Percentiles rank a stretch among this genome's conserved stretches.
These are phyloP conservation scores for Huntiella omanensis DNA, from an alignment of 2,329 filamentous ascomycete genomes.

Conservation along the genomic window DNA sequence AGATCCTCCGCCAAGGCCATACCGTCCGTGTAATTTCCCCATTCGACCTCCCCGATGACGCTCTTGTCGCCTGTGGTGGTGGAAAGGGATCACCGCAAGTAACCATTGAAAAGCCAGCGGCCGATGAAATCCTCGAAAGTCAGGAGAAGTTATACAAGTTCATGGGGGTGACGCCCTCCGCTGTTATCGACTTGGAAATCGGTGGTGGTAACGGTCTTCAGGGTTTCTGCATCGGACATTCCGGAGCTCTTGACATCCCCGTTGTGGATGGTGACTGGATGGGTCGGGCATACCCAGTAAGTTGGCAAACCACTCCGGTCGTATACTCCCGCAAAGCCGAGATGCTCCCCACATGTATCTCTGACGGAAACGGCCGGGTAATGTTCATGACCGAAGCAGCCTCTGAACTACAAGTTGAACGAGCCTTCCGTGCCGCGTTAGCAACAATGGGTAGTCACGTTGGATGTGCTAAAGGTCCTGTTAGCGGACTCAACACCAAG, in stretches of 20 bases:
- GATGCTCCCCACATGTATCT: conserved; percentile 28
- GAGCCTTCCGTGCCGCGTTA: conserved; percentile 30
- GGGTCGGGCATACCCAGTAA: conserved; percentile 35
- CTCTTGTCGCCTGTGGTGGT: conserved; percentile 35
- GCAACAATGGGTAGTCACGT: conserved; percentile 36
- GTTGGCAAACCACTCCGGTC: conserved; percentile 36
- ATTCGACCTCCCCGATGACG: conserved; percentile 29
- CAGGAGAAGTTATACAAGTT: conserved; percentile 32
- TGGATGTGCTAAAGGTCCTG: conserved; percentile 28
- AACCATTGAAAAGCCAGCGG: conserved; percentile 38
- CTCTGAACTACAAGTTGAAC: conserved; percentile 29
- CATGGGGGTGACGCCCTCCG: conserved; percentile 26
- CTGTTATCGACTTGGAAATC: conserved; percentile 45
- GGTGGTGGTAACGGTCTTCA: conserved; percentile 48
- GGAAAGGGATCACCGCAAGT: conserved; percentile 42
- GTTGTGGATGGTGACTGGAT: conserved; percentile 37
- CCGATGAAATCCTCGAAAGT: conserved; percentile 33
- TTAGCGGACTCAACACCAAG: conserved; percentile 29
- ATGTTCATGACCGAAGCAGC: conserved; percentile 28
- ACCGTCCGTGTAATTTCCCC: conserved; percentile 32
- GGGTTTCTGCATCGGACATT: conserved; percentile 35
- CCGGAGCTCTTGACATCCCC: conserved; percentile 30
- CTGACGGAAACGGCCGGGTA: conserved; percentile 33
- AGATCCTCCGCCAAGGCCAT: conserved; percentile 30
- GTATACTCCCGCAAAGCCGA: conserved; percentile 29